These are phyloP conservation scores for Plasmodium adleri DNA, from an alignment of 169 alveolate genomes.

Conservation along the genomic window DNA sequence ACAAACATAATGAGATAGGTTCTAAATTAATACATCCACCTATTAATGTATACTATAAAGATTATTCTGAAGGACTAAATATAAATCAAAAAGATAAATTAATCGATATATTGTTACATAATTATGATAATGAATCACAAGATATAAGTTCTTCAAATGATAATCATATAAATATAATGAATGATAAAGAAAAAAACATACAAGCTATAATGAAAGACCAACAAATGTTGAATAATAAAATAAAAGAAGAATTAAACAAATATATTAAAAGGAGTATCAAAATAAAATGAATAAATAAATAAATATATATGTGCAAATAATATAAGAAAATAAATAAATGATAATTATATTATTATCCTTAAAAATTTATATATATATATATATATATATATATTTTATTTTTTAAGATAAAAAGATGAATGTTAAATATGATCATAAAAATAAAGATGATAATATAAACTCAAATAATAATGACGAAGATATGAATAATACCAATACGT, in stretches of 20 bases:
- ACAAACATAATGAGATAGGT: not conserved
- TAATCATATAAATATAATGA: conserved; percentile 26
- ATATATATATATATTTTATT: conserved; percentile 1
- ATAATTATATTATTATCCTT: not conserved
- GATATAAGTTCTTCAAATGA: not conserved
- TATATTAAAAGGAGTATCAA: conserved; percentile 25
- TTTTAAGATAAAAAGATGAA: conserved; percentile 24
- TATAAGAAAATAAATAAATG: too few relatives aligned
- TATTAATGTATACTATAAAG: conserved; percentile 55
- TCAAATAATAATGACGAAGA: not conserved
- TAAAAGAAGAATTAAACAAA: conserved; percentile 22
- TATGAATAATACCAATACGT: not conserved
- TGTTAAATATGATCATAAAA: conserved; percentile 32
- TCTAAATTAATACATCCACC: conserved; percentile 51
- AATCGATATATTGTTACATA: conserved; percentile 29
- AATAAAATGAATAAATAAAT: not conserved
- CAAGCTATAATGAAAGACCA: conserved; percentile 25
- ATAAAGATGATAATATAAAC: not conserved
- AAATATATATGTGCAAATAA: too few relatives aligned
- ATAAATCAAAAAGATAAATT: conserved; percentile 35
- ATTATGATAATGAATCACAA: not conserved
- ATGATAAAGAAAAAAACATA: conserved; percentile 27
- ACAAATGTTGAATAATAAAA: conserved; percentile 14
- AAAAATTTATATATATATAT: conserved; percentile 2
- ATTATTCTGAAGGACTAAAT: conserved; percentile 33